These are phyloP conservation scores for Solanum chilense DNA, from an alignment of 257 asterid genomes.

Conservation along the genomic window DNA sequence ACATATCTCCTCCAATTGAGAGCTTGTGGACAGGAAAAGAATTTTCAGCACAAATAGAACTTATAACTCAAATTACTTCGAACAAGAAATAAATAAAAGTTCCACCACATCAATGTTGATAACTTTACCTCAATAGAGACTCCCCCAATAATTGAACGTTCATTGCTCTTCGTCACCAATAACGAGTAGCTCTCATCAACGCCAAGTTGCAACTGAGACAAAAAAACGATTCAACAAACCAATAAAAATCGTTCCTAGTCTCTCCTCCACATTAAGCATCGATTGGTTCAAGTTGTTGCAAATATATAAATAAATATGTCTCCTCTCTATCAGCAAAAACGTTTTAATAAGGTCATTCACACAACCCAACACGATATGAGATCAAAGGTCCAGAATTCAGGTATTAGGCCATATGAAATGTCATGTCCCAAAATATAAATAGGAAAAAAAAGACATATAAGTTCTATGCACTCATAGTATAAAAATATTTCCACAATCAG, in stretches of 20 bases:
- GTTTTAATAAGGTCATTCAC: neutral
- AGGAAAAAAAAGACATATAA: neutral
- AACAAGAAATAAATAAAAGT: neutral
- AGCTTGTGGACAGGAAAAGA: neutral
- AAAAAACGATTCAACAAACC: neutral
- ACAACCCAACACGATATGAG: neutral
- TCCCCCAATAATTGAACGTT: slow-evolving; percentile 48
- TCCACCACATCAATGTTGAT: neutral
- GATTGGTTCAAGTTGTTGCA: neutral
- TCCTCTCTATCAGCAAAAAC: neutral
- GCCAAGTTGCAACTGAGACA: slow-evolving; percentile 66
- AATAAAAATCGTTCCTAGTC: neutral
- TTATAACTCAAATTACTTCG: neutral
- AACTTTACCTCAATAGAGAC: slow-evolving; percentile 60
- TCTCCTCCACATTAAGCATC: neutral
- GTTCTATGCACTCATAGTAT: neutral
- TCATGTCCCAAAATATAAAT: neutral
- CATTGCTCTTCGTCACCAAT: slow-evolving; percentile 43
- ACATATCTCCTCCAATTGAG: neutral
- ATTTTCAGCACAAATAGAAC: neutral
- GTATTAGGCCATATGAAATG: neutral
- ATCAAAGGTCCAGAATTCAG: neutral
- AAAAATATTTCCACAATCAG: neutral
- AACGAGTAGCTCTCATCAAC: slow-evolving; percentile 86
- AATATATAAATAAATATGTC: neutral